Evolutionary conservation across 768 basidiomycete species (phyloP).

Genomic region (Auricularia cornea): DNA sequence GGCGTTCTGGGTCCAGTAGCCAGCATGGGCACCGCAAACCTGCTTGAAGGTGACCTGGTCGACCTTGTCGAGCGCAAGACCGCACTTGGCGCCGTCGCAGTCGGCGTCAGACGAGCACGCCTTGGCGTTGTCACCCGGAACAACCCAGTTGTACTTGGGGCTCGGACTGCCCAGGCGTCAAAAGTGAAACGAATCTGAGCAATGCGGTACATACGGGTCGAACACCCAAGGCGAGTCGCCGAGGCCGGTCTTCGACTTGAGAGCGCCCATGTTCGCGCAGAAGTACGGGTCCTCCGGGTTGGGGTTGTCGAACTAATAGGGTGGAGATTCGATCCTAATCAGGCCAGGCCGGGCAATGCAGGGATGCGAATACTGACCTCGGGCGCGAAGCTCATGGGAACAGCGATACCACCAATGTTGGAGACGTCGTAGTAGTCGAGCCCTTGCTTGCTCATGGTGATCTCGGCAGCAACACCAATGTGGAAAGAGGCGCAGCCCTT

Average conservation of each 20-base stretch:
- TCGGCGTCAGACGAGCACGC: constrained; percentile 3
- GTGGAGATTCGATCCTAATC: no score
- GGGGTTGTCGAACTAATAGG: not conserved
- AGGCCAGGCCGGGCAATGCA: no score
- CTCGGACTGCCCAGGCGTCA: not conserved
- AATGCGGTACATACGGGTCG: not conserved
- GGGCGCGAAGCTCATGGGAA: constrained; percentile 5
- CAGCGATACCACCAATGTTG: constrained; percentile 6
- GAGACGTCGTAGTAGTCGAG: constrained; percentile 9
- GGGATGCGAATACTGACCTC: no score
- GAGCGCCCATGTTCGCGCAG: constrained; percentile 4
- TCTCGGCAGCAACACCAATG: constrained; percentile 1
- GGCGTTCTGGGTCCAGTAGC: constrained; percentile 9
- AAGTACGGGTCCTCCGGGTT: constrained; percentile 2
- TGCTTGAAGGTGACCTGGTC: constrained; percentile 2
- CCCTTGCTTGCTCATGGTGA: constrained; percentile 1
- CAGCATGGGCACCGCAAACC: constrained; percentile 5
- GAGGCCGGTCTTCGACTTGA: not conserved
- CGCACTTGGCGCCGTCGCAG: constrained; percentile 6
- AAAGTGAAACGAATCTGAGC: not conserved
- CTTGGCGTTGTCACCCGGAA: not conserved
- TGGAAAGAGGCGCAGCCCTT: constrained; percentile 5
- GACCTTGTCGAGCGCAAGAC: constrained; percentile 2
- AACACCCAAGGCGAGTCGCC: not conserved
- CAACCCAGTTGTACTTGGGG: constrained; percentile 7